Conservation (phyloP, 2,329 filamentous ascomycete species). For the Nectriaceae sp. region DNA sequence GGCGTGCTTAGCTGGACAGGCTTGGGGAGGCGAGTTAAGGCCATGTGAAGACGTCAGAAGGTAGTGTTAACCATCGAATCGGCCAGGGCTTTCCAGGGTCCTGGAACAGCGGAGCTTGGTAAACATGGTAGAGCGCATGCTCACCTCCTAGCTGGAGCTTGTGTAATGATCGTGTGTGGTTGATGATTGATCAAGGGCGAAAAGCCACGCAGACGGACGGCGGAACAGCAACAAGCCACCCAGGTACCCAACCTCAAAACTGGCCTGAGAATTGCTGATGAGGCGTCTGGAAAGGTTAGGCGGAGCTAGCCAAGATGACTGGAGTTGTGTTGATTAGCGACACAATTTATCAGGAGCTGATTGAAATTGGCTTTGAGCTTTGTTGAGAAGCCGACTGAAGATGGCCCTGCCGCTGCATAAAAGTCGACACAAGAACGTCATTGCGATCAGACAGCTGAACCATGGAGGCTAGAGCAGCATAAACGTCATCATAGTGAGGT, state of each 20-base stretch:
- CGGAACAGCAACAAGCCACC: background rate
- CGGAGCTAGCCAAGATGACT: background rate
- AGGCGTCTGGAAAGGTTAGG: background rate
- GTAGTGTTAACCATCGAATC: background rate
- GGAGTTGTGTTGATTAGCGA: background rate
- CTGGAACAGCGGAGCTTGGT: background rate
- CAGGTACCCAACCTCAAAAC: background rate
- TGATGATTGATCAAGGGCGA: background rate
- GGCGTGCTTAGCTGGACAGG: background rate
- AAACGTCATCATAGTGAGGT: too few relatives aligned
- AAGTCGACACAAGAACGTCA: too few relatives aligned
- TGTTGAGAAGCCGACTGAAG: too few relatives aligned
- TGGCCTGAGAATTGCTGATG: background rate
- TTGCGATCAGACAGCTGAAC: too few relatives aligned
- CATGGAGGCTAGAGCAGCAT: too few relatives aligned
- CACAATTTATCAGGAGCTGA: too few relatives aligned
- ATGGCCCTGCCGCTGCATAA: too few relatives aligned
- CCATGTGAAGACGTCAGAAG: background rate
- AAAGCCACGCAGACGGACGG: background rate
- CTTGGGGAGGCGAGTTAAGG: background rate
- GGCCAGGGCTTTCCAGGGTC: background rate
- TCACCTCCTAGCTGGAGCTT: background rate
- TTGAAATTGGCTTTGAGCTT: too few relatives aligned
- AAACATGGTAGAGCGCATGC: background rate
- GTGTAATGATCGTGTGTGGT: background rate